Evolutionary conservation across 2,329 filamentous ascomycete species (phyloP).

Genomic region (Chaetomiaceae sp.): DNA sequence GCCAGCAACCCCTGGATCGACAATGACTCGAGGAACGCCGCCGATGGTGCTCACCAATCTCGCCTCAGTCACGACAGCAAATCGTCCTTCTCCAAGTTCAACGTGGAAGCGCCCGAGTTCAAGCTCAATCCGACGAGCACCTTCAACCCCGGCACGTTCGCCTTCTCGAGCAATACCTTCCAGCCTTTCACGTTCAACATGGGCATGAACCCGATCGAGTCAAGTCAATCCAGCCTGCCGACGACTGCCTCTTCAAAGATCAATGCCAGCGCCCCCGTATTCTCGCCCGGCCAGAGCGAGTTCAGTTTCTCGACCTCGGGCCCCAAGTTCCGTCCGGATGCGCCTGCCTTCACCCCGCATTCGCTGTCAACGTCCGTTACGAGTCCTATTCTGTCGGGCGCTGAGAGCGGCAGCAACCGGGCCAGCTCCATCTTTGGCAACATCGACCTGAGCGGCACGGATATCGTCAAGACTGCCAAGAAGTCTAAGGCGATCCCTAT

Average conservation of each 20-base stretch:
- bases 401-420: slow-evolving; percentile 37
- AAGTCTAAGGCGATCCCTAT: slow-evolving; percentile 82
- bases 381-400: slow-evolving; percentile 39
- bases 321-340: slow-evolving; percentile 68
- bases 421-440: slow-evolving; percentile 60
- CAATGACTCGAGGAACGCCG: slow-evolving; percentile 32
- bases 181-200: slow-evolving; percentile 45
- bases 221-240: slow-evolving; percentile 38
- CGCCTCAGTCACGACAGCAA: slow-evolving; percentile 59
- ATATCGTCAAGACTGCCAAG: slow-evolving; percentile 60
- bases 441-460: slow-evolving; percentile 56
- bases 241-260: slow-evolving; percentile 46
- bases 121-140: slow-evolving; percentile 57
- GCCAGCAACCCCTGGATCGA: slow-evolving; percentile 60
- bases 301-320: slow-evolving; percentile 64
- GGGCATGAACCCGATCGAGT: slow-evolving; percentile 30
- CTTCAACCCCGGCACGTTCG: slow-evolving; percentile 47
- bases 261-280: slow-evolving; percentile 63
- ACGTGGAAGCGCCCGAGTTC: slow-evolving; percentile 85
- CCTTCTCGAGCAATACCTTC: slow-evolving; percentile 34
- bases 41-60: slow-evolving; percentile 33
- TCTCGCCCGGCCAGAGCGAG: slow-evolving; percentile 59
- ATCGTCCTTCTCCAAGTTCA: slow-evolving; percentile 70
- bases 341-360: slow-evolving; percentile 67
- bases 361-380: slow-evolving; percentile 42